Evolutionary conservation across 2,329 filamentous ascomycete species (phyloP), one percentile per base, ranked within the genome.

Genomic region (Xylaria hypoxylon): DNA sequence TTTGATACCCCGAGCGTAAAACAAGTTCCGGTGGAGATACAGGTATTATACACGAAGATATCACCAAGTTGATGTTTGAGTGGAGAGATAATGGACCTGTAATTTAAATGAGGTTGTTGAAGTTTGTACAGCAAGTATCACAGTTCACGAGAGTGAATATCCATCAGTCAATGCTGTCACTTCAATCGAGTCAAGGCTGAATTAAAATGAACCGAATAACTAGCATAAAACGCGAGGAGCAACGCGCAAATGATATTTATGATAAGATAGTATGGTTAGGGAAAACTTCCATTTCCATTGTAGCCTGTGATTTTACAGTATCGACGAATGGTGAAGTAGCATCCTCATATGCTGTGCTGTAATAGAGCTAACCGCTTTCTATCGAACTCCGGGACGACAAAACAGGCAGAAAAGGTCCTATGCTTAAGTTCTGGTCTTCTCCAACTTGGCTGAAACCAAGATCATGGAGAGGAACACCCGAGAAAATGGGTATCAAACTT

Each of bases 261-360:
- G 19, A 26, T 33, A 26, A 59, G 58, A 33, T 59, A 61, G 13
- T 15, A 42, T 61, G 28, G 13, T 48, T 47, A 24, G 47, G 33
- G 55, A 56, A 65, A 69, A 66, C 57, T 64, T 71, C 64, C 63
- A 69, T 72, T 74, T 61, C 52, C 68, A 69, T 73, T 68, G 68
- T 61, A 63, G 59, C 70, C 61, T 64, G 62, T 71, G 72, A 59
- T 76, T 75, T 70, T 76, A 76, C 74, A 73, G 70, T 68, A 72
- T 67, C 67, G 65, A 69, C 67, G 65, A 71, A 71, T 69, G 67
- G 64, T 65, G 64, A 65, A 59, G 63, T 56, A 53, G 56, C 65
- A 70, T 69, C 64, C 65, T 63, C 65, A 57, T 51, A 51, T 68
- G 50, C 63, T 59, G 51, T 68, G 63, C 65, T 61, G 69, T 66